Percentiles rank a stretch among this genome's conserved stretches.
Conservation (phyloP, 805 yeast genomes). For the Tetrapisispora iriomotensis region DNA sequence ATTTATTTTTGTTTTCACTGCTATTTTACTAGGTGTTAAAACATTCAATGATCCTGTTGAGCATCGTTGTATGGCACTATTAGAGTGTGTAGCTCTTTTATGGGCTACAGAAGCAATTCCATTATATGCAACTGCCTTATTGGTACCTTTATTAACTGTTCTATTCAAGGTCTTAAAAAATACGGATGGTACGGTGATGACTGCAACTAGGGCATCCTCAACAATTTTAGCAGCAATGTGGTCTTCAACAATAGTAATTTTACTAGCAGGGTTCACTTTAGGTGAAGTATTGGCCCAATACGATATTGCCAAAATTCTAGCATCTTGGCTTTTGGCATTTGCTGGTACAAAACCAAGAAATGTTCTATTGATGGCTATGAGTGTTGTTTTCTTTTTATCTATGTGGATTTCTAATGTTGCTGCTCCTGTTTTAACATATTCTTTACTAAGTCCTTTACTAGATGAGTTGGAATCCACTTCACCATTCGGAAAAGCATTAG, state of each 20-base stretch:
- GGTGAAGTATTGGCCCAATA: slow-evolving; percentile 91
- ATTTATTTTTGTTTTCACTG: slow-evolving; percentile 41
- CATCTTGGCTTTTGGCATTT: slow-evolving; percentile 64
- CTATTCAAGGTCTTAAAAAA: slow-evolving; percentile 53
- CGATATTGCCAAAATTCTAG: slow-evolving; percentile 75
- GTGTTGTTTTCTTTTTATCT: slow-evolving; percentile 71
- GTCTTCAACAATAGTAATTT: slow-evolving; percentile 83
- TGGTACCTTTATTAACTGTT: slow-evolving; percentile 75
- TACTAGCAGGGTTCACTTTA: slow-evolving; percentile 84
- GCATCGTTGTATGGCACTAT: slow-evolving; percentile 54
- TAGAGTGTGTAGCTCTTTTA: slow-evolving; percentile 53
- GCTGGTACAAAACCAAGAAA: slow-evolving; percentile 80
- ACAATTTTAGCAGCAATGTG: slow-evolving; percentile 79
- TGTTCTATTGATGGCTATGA: slow-evolving; percentile 70
- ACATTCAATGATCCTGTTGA: slow-evolving; percentile 54
- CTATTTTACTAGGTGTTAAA: slow-evolving; percentile 44
- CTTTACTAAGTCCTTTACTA: slow-evolving; percentile 76
- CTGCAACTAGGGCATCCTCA: slow-evolving; percentile 54
- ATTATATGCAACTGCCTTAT: slow-evolving; percentile 73
- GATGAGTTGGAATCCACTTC: slow-evolving; percentile 67
- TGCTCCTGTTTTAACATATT: slow-evolving; percentile 84
- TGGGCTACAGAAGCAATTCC: slow-evolving; percentile 98
- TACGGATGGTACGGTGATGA: slow-evolving; percentile 42
- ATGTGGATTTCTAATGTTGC: slow-evolving; percentile 98
- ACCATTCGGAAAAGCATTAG: slow-evolving; percentile 71